Conservation (phyloP, 495 filamentous ascomycete species). For the Neurospora sp. region DNA sequence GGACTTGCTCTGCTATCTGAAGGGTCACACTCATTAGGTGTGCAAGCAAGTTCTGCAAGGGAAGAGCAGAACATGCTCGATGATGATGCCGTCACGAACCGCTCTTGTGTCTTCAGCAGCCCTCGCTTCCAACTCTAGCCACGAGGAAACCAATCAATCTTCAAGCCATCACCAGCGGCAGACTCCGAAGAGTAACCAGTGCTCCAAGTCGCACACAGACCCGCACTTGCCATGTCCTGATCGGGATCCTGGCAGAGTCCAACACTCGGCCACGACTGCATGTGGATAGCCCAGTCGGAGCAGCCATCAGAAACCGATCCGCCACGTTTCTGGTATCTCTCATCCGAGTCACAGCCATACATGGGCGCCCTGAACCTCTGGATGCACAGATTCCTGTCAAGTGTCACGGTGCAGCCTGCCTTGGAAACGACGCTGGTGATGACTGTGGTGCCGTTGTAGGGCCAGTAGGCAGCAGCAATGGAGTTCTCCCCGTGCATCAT, state of each 20-base stretch:
- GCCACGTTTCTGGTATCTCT: not conserved
- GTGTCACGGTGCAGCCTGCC: not conserved
- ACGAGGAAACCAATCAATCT: not conserved
- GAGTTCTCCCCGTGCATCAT: not conserved
- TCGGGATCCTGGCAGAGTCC: not conserved
- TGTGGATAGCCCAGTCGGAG: not conserved
- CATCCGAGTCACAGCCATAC: not conserved
- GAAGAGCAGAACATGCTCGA: not conserved
- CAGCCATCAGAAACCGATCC: not conserved
- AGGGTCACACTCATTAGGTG: not conserved
- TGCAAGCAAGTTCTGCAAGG: not conserved
- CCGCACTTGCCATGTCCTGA: not conserved
- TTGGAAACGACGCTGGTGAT: not conserved
- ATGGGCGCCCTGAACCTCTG: not conserved
- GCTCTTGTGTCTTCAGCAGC: not conserved
- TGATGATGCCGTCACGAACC: not conserved
- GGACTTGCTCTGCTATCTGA: not conserved
- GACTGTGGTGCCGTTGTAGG: not conserved
- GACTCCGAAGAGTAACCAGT: not conserved
- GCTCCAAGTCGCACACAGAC: not conserved
- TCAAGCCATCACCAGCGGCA: not conserved
- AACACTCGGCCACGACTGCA: not conserved
- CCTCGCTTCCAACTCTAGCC: not conserved
- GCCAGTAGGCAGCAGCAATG: not conserved
- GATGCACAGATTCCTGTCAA: not conserved